Evolutionary conservation across 2,329 filamentous ascomycete genomes (phyloP).

Genomic region (Domatiomyces catenatus): DNA sequence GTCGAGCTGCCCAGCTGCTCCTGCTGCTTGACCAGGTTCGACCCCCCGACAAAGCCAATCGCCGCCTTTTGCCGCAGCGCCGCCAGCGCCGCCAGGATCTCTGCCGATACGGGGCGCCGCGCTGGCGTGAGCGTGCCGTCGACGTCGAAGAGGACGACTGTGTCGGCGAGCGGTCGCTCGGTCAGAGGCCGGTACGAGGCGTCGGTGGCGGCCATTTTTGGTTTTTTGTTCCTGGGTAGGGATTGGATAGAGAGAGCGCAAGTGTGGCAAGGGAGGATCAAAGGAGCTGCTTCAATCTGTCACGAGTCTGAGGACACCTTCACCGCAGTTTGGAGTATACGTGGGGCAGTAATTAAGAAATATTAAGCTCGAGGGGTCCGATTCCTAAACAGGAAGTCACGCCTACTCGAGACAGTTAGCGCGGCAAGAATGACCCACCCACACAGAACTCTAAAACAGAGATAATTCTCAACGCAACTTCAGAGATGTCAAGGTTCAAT

Average conservation of each 20-base stretch:
- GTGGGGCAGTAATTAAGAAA: not conserved
- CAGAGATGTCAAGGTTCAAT: no score
- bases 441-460: no score
- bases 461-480: no score
- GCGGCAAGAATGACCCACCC: no score
- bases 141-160: conserved; percentile 90
- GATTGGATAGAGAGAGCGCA: not conserved
- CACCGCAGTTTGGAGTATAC: not conserved
- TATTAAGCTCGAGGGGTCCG: not conserved
- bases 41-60: conserved; percentile 78
- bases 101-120: conserved; percentile 57
- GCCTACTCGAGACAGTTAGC: no score
- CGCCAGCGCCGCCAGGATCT: conserved; percentile 70
- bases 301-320: not conserved
- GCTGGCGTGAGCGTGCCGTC: conserved; percentile 81
- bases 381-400: not conserved
- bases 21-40: conserved; percentile 83
- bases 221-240: not conserved
- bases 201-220: conserved; percentile 8
- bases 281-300: not conserved
- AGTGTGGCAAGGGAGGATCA: not conserved
- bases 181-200: conserved; percentile 55
- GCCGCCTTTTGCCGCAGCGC: conserved; percentile 72
- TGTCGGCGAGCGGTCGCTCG: conserved; percentile 78
- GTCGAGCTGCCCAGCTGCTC: conserved; percentile 69